Base-by-base conservation (phyloP, 441 rosid species). In the Eruca vesicaria region DNA sequence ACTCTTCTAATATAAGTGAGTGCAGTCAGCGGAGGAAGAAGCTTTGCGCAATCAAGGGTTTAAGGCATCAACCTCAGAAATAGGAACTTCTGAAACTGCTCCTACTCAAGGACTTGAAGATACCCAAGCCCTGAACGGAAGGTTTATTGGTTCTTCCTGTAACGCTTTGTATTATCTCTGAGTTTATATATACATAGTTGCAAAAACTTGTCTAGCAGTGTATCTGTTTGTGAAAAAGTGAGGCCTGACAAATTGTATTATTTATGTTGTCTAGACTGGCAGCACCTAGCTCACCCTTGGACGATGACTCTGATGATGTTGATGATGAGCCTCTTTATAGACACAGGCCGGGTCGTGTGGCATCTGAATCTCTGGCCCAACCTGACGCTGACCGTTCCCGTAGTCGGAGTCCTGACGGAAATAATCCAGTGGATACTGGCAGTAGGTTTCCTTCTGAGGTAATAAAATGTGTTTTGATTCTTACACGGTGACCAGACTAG, bases 1-100 rank as follows among this genome's bases (percentile, higher is more conserved):
- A 66, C 73, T 35, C 18, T 36, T 67, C 74, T 85, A 48, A 83
- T 78, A 29, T 71, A 69, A 73, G 58, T 45, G 38, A 74, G 45
- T 81, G 76, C 92, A 91, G 98, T 77, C 88, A 66, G 89, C 90
- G 10, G 91, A 89, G 90, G 92, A 80, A 79, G 92, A 91, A 80
- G 86, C 84, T 72, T 73, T 80, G 69, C 83, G 67, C 69, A 89
- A 81, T 69, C 83, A 69, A 52, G 82, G 72, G 45, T 79, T 43
- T 43, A 77, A 78, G 56, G 78, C 74, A 66, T 86, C 86, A 77
- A 78, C 82, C 56, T 82, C 90, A 38, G 84, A 79, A 61, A 78
- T 56, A 1, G 88, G 84, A 73, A 63, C 69, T 78, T 75, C 80
- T 65, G 76, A 75, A 72, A 70, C 84, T 69, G 65, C 86, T 76